Conservation (phyloP, 306 rosid genomes). For the Dalbergia oliveri region DNA sequence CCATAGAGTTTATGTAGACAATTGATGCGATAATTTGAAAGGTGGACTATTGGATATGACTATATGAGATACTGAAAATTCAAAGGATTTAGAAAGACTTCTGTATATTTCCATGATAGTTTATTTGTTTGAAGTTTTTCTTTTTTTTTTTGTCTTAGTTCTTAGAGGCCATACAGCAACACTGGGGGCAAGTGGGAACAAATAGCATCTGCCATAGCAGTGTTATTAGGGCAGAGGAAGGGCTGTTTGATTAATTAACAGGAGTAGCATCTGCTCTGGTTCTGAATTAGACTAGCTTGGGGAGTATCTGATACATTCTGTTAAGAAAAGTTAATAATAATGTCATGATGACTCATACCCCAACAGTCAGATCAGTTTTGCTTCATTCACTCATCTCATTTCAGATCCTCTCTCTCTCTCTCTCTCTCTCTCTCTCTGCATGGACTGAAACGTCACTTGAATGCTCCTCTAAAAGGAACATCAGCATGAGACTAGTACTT, state of each 20-base stretch:
- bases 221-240: slow-evolving; percentile 23
- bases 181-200: not conserved
- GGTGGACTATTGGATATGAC: not conserved
- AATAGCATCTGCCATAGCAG: not conserved
- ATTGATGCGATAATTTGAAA: not conserved
- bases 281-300: slow-evolving; percentile 46
- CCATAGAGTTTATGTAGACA: slow-evolving; percentile 2
- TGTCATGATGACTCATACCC: slow-evolving; percentile 69
- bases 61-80: not conserved
- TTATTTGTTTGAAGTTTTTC: not conserved
- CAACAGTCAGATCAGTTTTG: slow-evolving; percentile 48
- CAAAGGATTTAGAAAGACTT: not conserved
- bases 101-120: too few species aligned
- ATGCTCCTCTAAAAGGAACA: slow-evolving; percentile 74
- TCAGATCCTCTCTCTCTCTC: slow-evolving; percentile 45
- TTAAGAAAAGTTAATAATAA: slow-evolving; percentile 50
- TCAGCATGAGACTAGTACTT: slow-evolving; percentile 60
- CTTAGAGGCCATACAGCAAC: not conserved
- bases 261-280: not conserved
- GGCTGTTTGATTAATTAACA: slow-evolving; percentile 32
- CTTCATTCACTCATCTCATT: slow-evolving; percentile 37
- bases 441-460: slow-evolving; percentile 59
- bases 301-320: slow-evolving; percentile 56
- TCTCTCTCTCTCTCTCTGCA: slow-evolving; percentile 38
- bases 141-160: not conserved